Evolutionary conservation across 2,329 filamentous ascomycete species (phyloP).

Genomic region (Trichophyton benhamiae): DNA sequence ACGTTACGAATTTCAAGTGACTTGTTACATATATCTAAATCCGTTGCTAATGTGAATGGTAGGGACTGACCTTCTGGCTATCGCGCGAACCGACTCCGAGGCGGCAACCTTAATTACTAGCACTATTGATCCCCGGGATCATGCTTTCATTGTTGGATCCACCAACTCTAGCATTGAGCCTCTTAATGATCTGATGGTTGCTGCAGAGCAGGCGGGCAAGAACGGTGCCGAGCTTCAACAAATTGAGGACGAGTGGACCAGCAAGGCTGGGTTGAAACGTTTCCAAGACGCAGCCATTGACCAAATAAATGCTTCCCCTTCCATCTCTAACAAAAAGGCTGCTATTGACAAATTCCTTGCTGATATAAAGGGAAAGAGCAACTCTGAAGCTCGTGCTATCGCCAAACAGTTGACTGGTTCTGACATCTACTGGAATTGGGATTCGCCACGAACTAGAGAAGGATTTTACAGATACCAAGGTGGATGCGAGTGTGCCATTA

Average conservation of each 20-base stretch:
- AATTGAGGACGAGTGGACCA: conserved; percentile 81
- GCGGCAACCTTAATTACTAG: conserved; percentile 94
- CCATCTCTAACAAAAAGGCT: conserved; percentile 52
- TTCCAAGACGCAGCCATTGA: conserved; percentile 84
- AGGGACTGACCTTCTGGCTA: conserved; percentile 74
- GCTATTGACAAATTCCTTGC: conserved; percentile 55
- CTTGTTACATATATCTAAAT: too few species aligned
- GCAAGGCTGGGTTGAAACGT: conserved; percentile 66
- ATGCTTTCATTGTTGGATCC: conserved; percentile 78
- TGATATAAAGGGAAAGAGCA: conserved; percentile 69
- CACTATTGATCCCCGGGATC: conserved; percentile 90
- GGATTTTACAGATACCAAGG: conserved; percentile 90
- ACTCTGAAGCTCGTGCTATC: conserved; percentile 65
- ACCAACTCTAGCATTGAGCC: conserved; percentile 78
- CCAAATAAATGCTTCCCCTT: conserved; percentile 57
- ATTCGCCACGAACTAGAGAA: conserved; percentile 80
- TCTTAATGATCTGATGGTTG: conserved; percentile 80
- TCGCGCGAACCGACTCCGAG: conserved; percentile 94
- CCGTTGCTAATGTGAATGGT: background rate
- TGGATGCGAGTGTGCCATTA: conserved; percentile 80
- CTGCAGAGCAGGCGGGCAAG: conserved; percentile 73
- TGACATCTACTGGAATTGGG: conserved; percentile 91
- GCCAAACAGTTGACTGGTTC: conserved; percentile 64
- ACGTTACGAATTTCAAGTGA: conserved; percentile 14
- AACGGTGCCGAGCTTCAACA: conserved; percentile 67